These are phyloP conservation scores for Globisporangium heterothallicum DNA, from an alignment of 352 stramenopile species.

Conservation along the genomic window DNA sequence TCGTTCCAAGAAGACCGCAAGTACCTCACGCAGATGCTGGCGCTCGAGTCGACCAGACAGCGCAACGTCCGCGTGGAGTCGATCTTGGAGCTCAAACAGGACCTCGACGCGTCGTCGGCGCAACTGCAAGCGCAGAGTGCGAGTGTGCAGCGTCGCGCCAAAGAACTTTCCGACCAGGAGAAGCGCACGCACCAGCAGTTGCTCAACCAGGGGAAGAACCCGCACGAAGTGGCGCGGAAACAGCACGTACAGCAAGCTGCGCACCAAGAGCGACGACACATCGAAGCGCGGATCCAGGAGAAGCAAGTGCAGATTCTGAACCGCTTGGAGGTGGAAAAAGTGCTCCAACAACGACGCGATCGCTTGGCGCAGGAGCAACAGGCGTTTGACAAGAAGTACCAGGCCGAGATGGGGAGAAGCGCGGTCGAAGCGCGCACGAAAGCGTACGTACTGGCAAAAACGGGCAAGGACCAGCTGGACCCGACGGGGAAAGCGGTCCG, in stretches of 20 bases:
- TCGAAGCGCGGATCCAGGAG: slow-evolving; percentile 48
- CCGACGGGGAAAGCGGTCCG: slow-evolving; percentile 55
- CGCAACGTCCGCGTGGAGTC: slow-evolving; percentile 37
- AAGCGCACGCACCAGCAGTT: slow-evolving; percentile 41
- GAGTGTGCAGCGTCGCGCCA: slow-evolving; percentile 16
- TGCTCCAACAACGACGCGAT: slow-evolving; percentile 27
- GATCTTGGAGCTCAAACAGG: slow-evolving; percentile 53
- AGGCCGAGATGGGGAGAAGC: slow-evolving; percentile 56
- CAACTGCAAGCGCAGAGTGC: slow-evolving; percentile 46
- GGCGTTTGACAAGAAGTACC: slow-evolving; percentile 61
- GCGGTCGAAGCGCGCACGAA: slow-evolving; percentile 48
- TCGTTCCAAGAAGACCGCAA: slow-evolving; percentile 40
- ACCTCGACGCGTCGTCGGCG: slow-evolving; percentile 40
- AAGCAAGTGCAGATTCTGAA: slow-evolving; percentile 47
- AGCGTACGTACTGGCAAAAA: slow-evolving; percentile 48
- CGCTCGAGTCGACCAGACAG: slow-evolving; percentile 18
- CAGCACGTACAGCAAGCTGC: slow-evolving; percentile 35
- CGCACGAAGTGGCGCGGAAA: slow-evolving; percentile 62
- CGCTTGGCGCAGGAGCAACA: slow-evolving; percentile 33
- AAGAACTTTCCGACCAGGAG: slow-evolving; percentile 27
- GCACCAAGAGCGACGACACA: slow-evolving; percentile 23
- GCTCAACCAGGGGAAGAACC: slow-evolving; percentile 66
- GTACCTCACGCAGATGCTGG: slow-evolving; percentile 46
- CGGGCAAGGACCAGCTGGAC: slow-evolving; percentile 53
- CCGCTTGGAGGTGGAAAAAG: slow-evolving; percentile 49